These are phyloP conservation scores for Candida morakotiae DNA, from an alignment of 805 yeast genomes.

Conservation along the genomic window DNA sequence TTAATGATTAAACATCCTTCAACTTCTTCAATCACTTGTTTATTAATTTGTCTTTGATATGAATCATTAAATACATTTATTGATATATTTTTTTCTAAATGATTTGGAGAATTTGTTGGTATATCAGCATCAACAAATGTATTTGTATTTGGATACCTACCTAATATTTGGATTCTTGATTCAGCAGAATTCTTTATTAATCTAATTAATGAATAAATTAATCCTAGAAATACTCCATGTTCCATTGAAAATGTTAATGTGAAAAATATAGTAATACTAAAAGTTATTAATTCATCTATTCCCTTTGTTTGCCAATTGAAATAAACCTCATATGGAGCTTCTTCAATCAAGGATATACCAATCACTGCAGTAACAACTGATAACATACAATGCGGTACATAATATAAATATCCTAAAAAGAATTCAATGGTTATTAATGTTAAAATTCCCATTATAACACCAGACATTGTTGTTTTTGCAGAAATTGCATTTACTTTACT, in stretches of 20 bases:
- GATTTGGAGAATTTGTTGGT: conserved; percentile 7
- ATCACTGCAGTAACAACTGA: conserved; percentile 78
- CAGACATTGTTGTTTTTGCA: conserved; percentile 82
- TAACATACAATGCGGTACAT: conserved; percentile 73
- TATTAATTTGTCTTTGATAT: conserved; percentile 30
- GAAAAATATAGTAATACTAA: conserved; percentile 34
- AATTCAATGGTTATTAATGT: conserved; percentile 63
- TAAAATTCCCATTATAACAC: conserved; percentile 73
- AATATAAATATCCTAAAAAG: conserved; percentile 60
- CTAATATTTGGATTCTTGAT: conserved; percentile 43
- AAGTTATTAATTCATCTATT: conserved; percentile 62
- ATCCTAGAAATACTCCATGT: conserved; percentile 86
- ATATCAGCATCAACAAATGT: conserved; percentile 40
- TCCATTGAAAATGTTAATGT: conserved; percentile 64
- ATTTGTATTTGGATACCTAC: conserved; percentile 39
- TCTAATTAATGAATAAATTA: conserved; percentile 71
- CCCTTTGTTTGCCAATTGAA: conserved; percentile 77
- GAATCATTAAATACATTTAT: conserved; percentile 33
- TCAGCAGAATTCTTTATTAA: conserved; percentile 47
- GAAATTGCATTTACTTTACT: conserved; percentile 83
- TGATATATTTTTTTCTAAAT: conserved; percentile 12
- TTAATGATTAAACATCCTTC: conserved; percentile 42
- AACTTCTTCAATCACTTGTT: conserved; percentile 36
- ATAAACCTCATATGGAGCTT: conserved; percentile 71
- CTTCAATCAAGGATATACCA: conserved; percentile 63